Evolutionary conservation across 2,329 filamentous ascomycete species (phyloP).

Genomic region (Alternaria angustiovoidea): DNA sequence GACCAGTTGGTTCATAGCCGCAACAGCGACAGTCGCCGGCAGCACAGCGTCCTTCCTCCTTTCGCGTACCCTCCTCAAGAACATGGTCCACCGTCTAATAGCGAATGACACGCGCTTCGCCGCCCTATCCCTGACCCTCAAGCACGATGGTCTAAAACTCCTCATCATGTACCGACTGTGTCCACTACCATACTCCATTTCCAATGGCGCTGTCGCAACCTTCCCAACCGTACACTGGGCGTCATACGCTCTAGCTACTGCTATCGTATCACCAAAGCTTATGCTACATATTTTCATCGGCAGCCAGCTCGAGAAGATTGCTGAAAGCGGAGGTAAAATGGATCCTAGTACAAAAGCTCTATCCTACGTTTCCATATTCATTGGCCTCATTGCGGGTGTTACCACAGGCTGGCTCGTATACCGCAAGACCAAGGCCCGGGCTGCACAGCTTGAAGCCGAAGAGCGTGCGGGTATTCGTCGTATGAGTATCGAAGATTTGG

Average conservation of each 20-base stretch:
- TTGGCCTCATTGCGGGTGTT: constrained; percentile 75
- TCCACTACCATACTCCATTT: constrained; percentile 89
- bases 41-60: constrained; percentile 81
- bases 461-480: constrained; percentile 51
- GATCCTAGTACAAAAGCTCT: constrained; percentile 76
- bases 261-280: constrained; percentile 83
- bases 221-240: constrained; percentile 84
- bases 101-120: constrained; percentile 86
- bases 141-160: constrained; percentile 87
- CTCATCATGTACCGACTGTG: constrained; percentile 92
- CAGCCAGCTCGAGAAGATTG: constrained; percentile 79
- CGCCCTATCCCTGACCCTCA: constrained; percentile 84
- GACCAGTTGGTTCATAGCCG: constrained; percentile 81
- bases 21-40: constrained; percentile 78
- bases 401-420: constrained; percentile 88
- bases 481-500: constrained; percentile 46
- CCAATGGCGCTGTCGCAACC: constrained; percentile 92
- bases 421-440: constrained; percentile 62
- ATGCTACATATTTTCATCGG: constrained; percentile 94
- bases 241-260: constrained; percentile 82
- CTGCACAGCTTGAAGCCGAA: constrained; percentile 58
- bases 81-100: constrained; percentile 81
- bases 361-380: constrained; percentile 81
- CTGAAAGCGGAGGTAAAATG: constrained; percentile 87
- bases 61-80: constrained; percentile 78